These are phyloP conservation scores for Jaltomata sinuosa DNA, from an alignment of 257 asterid species.

Conservation along the genomic window DNA sequence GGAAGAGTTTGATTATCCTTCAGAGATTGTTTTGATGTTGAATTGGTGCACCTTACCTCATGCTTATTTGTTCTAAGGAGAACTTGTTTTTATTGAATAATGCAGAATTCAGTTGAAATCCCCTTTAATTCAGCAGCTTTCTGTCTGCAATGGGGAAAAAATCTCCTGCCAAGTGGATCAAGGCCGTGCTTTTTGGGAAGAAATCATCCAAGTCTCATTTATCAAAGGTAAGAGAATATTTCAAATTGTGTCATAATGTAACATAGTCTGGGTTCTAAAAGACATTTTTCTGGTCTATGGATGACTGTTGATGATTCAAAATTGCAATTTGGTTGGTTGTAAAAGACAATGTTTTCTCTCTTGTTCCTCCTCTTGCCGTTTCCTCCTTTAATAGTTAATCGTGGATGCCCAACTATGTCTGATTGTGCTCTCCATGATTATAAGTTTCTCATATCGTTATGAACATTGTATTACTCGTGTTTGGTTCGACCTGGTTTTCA, in stretches of 20 bases:
- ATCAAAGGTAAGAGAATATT: constrained; percentile 39
- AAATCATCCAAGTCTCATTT: constrained; percentile 59
- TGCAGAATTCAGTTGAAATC: constrained; percentile 34
- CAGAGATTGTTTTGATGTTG: not conserved
- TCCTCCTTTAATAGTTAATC: not conserved
- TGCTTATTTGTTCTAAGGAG: not conserved
- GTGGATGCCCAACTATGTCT: not conserved
- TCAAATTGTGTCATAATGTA: not conserved
- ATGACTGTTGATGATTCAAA: not conserved
- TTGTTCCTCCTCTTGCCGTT: not conserved
- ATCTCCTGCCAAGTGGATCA: constrained; percentile 97
- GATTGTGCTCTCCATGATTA: not conserved
- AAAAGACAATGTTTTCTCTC: not conserved
- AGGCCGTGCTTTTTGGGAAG: constrained; percentile 88
- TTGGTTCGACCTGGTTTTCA: not conserved
- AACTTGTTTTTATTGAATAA: not conserved
- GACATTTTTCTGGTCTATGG: not conserved
- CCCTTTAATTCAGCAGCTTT: constrained; percentile 10
- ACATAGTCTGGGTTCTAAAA: not conserved
- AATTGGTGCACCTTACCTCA: not conserved
- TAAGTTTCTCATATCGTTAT: not conserved
- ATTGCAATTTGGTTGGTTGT: not conserved
- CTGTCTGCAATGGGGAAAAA: constrained; percentile 71
- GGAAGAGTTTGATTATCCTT: not conserved
- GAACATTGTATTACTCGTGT: not conserved